Percentiles rank a stretch among this genome's conserved stretches.
These are phyloP conservation scores for Pythium biforme DNA, from an alignment of 352 stramenopile species.

Conservation along the genomic window DNA sequence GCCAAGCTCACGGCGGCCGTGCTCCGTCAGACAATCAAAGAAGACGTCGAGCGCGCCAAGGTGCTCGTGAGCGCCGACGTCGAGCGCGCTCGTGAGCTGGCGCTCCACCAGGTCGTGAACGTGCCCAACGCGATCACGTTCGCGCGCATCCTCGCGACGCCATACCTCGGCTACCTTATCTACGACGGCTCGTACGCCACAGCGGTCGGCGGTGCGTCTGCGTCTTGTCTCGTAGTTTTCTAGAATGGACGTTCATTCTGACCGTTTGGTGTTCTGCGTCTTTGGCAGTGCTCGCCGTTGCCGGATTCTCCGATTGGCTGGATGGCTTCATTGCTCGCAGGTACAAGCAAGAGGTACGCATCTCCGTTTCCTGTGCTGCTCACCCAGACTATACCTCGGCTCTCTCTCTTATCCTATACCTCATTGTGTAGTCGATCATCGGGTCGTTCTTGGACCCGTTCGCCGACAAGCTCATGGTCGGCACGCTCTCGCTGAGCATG, in stretches of 20 bases:
- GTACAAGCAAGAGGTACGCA: conserved; percentile 62
- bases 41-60: conserved; percentile 26
- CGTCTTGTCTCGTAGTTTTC: not conserved
- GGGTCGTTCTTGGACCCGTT: conserved; percentile 83
- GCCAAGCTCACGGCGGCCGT: conserved; percentile 25
- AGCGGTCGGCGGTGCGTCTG: conserved; percentile 56
- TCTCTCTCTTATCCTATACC: not conserved
- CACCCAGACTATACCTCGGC: not conserved
- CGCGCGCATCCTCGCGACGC: conserved; percentile 68
- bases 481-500: conserved; percentile 74
- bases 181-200: conserved; percentile 60
- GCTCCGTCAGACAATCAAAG: conserved; percentile 44
- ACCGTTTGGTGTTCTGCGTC: not conserved
- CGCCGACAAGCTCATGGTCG: conserved; percentile 79
- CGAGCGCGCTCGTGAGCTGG: conserved; percentile 28
- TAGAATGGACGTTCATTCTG: not conserved
- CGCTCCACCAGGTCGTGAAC: conserved; percentile 74
- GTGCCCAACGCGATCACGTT: conserved; percentile 82
- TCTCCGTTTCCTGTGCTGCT: not conserved
- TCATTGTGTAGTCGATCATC: conserved; percentile 51
- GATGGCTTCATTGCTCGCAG: conserved; percentile 78
- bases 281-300: conserved; percentile 59
- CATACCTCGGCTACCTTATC: conserved; percentile 77
- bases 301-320: conserved; percentile 76
- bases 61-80: conserved; percentile 49